phyloP scores from a whole-genome alignment of 352 stramenopile species.

The Globisporangium ultimum region DNA sequence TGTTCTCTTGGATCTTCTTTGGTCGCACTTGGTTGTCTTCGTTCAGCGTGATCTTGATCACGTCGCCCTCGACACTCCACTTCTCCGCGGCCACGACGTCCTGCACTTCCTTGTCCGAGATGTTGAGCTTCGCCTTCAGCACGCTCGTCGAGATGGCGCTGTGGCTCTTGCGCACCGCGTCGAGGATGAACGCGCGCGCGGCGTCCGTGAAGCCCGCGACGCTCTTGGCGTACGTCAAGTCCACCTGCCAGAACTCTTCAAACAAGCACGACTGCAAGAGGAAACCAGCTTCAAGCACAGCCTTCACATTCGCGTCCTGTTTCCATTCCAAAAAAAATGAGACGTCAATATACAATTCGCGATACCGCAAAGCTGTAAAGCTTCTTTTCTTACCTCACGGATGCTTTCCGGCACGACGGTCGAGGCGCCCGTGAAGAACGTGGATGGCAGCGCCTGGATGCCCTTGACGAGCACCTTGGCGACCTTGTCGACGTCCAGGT shows the following conservation, averaged over 20 bases:
- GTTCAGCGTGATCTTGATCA: conserved; percentile 64
- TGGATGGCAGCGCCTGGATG: conserved; percentile 58
- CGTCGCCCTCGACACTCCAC: conserved; percentile 56
- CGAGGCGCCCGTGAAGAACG: conserved; percentile 74
- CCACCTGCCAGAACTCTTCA: conserved; percentile 78
- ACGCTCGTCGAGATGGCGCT: conserved; percentile 53
- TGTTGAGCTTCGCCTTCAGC: conserved; percentile 63
- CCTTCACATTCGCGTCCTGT: conserved; percentile 56
- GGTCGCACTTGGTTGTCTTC: conserved; percentile 85
- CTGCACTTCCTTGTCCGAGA: conserved; percentile 64
- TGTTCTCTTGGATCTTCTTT: conserved; percentile 86
- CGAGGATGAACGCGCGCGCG: conserved; percentile 75
- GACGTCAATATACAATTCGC: not conserved
- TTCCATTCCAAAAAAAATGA: conserved; percentile 8
- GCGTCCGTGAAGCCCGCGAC: conserved; percentile 68
- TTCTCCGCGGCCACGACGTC: conserved; percentile 59
- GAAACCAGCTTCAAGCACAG: conserved; percentile 53
- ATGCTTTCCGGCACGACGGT: conserved; percentile 67
- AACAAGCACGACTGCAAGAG: conserved; percentile 80
- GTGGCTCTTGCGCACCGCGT: conserved; percentile 70
- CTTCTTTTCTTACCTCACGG: conserved; percentile 36
- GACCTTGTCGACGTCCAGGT: conserved; percentile 53
- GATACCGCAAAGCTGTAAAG: too few species aligned
- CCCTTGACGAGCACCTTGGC: conserved; percentile 71
- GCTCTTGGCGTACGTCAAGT: conserved; percentile 55